Conservation (phyloP, 257 asterid species). For the Ballota nigra region DNA sequence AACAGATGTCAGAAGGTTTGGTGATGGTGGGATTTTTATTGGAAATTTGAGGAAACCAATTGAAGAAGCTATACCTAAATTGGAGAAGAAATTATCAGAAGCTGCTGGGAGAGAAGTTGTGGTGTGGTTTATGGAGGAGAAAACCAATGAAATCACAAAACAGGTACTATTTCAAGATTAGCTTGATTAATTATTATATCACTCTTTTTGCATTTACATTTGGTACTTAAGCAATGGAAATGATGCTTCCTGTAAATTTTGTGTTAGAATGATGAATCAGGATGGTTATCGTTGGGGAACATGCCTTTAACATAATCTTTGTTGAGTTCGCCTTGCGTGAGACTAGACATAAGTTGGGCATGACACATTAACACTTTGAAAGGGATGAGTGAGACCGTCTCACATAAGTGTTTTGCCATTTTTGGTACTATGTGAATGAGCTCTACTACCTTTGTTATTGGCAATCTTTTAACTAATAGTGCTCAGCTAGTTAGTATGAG, state of each 20-base stretch:
- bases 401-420: too few relatives aligned
- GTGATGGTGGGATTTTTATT: constrained; percentile 87
- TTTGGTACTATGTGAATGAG: too few relatives aligned
- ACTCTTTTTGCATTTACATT: background rate
- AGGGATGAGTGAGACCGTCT: too few relatives aligned
- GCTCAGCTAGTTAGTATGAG: background rate
- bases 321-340: too few relatives aligned
- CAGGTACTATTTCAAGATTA: constrained; percentile 53
- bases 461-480: background rate
- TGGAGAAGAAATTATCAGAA: constrained; percentile 83
- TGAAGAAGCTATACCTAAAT: constrained; percentile 75
- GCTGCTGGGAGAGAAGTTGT: constrained; percentile 93
- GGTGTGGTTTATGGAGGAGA: constrained; percentile 93
- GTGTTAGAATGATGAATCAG: background rate
- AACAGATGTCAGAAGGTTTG: constrained; percentile 86
- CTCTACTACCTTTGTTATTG: background rate
- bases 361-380: too few relatives aligned
- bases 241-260: background rate
- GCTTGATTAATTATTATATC: background rate
- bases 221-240: background rate
- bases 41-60: constrained; percentile 88
- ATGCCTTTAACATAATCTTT: background rate
- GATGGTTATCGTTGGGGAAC: background rate
- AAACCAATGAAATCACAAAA: constrained; percentile 60
- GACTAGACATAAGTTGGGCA: too few relatives aligned